phyloP scores from a whole-genome alignment of 495 filamentous ascomycete genomes.

The Podospora didyma region DNA sequence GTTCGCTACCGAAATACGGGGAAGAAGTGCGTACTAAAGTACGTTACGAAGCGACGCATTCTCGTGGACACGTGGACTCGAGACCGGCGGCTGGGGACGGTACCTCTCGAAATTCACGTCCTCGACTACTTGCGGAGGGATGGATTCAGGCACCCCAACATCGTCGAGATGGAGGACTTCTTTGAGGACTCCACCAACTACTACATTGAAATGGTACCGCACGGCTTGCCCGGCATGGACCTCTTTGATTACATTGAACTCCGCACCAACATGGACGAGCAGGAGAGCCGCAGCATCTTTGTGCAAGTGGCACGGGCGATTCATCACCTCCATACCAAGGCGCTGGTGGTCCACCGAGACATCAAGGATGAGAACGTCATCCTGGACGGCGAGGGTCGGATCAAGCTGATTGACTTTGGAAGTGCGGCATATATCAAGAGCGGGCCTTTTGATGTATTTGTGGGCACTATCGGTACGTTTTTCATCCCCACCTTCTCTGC shows the following conservation, averaged over 20 bases:
- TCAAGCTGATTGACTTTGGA: slow-evolving; percentile 97
- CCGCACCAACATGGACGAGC: slow-evolving; percentile 92
- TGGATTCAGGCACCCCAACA: slow-evolving; percentile 86
- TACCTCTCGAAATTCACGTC: slow-evolving; percentile 96
- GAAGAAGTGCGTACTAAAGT: slow-evolving; percentile 92
- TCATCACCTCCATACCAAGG: slow-evolving; percentile 87
- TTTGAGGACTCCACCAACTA: slow-evolving; percentile 98
- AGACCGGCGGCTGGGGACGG: slow-evolving; percentile 90
- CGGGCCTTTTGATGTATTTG: slow-evolving; percentile 98
- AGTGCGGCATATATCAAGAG: slow-evolving; percentile 97
- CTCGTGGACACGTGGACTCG: slow-evolving; percentile 98
- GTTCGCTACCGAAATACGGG: slow-evolving; percentile 79
- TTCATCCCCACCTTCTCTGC: neutral
- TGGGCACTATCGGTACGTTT: slow-evolving; percentile 89
- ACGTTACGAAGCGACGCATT: slow-evolving; percentile 94
- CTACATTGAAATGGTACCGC: slow-evolving; percentile 97
- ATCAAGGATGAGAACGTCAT: slow-evolving; percentile 99
- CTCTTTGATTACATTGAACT: slow-evolving; percentile 99
- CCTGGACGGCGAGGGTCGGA: slow-evolving; percentile 88
- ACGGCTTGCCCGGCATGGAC: slow-evolving; percentile 96
- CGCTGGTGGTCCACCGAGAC: slow-evolving; percentile 90
- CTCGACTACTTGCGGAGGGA: slow-evolving; percentile 88
- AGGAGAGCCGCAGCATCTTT: slow-evolving; percentile 91
- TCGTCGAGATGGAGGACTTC: slow-evolving; percentile 98
- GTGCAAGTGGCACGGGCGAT: slow-evolving; percentile 85